phyloP scores from a whole-genome alignment of 805 yeast genomes.

The Brettanomyces nanus region DNA sequence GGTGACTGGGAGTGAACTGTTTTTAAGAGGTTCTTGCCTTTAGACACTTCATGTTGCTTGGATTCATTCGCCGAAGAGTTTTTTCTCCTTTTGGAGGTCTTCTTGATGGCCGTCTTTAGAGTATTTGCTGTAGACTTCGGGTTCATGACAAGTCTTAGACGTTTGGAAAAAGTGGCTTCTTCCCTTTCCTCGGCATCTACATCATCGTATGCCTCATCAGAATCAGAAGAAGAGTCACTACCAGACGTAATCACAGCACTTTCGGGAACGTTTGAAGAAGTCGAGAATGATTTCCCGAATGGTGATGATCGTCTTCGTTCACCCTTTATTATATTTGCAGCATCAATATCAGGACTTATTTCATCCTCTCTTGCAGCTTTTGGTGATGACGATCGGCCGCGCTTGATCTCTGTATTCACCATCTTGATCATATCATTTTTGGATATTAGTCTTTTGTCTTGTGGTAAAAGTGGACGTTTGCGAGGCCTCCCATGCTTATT shows the following conservation, averaged over 20 bases:
- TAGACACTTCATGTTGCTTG: too few species aligned
- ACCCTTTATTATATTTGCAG: slow-evolving; percentile 14
- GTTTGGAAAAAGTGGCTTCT: slow-evolving; percentile 3
- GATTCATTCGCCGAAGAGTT: neutral
- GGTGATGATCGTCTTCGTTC: slow-evolving; percentile 9
- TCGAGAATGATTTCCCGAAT: too few species aligned
- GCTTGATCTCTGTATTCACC: slow-evolving; percentile 3
- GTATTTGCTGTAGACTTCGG: slow-evolving; percentile 43
- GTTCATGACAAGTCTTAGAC: slow-evolving; percentile 12
- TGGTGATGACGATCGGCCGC: neutral
- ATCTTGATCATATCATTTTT: neutral
- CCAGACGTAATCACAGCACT: slow-evolving; percentile 9
- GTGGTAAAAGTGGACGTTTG: too few species aligned
- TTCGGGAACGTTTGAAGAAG: slow-evolving; percentile 10
- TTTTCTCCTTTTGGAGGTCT: slow-evolving; percentile 1
- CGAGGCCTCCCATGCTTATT: too few species aligned
- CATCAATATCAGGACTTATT: slow-evolving; percentile 18
- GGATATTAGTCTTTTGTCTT: too few species aligned
- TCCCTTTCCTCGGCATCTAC: slow-evolving; percentile 17
- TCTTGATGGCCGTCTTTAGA: neutral
- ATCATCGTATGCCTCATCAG: slow-evolving; percentile 15
- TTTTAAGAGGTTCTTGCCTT: neutral
- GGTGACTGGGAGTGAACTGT: neutral
- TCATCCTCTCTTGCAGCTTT: slow-evolving; percentile 18
- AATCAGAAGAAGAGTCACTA: slow-evolving; percentile 14